A percentile compares a stretch with the other conserved stretches of the same genome.
phyloP scores from a whole-genome alignment of 2,329 filamentous ascomycete species.

The Cladosporium sp. region DNA sequence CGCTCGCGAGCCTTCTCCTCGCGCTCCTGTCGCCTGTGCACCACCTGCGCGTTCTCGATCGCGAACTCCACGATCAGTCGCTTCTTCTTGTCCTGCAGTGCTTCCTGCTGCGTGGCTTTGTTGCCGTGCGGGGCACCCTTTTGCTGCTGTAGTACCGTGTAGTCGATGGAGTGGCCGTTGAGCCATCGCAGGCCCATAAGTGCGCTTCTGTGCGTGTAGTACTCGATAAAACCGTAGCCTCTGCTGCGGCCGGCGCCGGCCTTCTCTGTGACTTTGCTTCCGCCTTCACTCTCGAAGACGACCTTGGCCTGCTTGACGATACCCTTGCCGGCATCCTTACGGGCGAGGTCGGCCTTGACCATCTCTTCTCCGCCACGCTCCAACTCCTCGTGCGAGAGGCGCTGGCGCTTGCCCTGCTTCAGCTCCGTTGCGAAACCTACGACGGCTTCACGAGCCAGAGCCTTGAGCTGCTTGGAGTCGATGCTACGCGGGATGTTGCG shows the following conservation, averaged over 20 bases:
- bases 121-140: conserved; percentile 36
- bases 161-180: conserved; percentile 66
- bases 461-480: conserved; percentile 82
- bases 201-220: conserved; percentile 86
- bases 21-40: conserved; percentile 67
- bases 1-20: conserved; percentile 53
- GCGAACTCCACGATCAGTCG: conserved; percentile 93
- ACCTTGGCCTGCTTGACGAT: conserved; percentile 92
- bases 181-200: conserved; percentile 93
- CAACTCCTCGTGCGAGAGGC: conserved; percentile 85
- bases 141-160: conserved; percentile 39
- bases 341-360: conserved; percentile 70
- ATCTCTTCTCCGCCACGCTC: conserved; percentile 74
- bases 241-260: conserved; percentile 76
- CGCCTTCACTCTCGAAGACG: conserved; percentile 82
- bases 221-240: conserved; percentile 97
- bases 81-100: conserved; percentile 70
- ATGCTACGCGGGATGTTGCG: conserved; percentile 85
- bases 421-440: conserved; percentile 92
- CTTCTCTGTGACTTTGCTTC: conserved; percentile 74
- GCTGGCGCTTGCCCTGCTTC: conserved; percentile 68
- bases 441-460: conserved; percentile 82
- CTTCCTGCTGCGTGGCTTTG: conserved; percentile 32
- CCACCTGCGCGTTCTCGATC: conserved; percentile 95
- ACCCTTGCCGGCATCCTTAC: conserved; percentile 78